Conservation (phyloP, 768 basidiomycete species). For the Sistotremastrum suecicum region DNA sequence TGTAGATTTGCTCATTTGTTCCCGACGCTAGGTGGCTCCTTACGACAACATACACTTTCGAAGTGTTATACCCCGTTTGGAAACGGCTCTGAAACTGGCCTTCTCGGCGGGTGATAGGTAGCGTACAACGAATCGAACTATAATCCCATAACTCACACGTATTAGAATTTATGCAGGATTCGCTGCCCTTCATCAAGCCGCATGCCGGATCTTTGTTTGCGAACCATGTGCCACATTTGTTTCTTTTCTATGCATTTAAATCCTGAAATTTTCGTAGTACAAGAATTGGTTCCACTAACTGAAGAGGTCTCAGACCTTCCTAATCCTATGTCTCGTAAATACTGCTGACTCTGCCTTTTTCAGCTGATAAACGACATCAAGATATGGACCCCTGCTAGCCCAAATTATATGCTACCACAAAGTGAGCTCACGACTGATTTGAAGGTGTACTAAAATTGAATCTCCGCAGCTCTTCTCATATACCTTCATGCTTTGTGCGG, state of each 20-base stretch:
- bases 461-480: conserved; percentile 34
- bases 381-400: conserved; percentile 40
- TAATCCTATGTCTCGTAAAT: conserved; percentile 1
- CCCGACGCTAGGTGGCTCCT: conserved; percentile 29
- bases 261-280: conserved; percentile 25
- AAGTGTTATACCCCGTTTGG: conserved; percentile 42
- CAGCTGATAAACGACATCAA: conserved; percentile 44
- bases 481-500: conserved; percentile 53
- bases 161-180: conserved; percentile 48
- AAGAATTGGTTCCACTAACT: conserved; percentile 38
- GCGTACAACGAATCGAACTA: conserved; percentile 3
- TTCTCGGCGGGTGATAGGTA: conserved; percentile 56
- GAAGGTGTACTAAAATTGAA: not conserved
- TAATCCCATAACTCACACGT: conserved; percentile 1
- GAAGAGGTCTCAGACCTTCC: conserved; percentile 35
- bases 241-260: not conserved
- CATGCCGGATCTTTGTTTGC: conserved; percentile 42
- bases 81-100: conserved; percentile 50
- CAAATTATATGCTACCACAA: conserved; percentile 36
- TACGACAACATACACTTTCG: conserved; percentile 56
- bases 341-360: not conserved
- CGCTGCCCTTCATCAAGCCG: conserved; percentile 38
- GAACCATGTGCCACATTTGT: conserved; percentile 19
- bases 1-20: not conserved
- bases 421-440: conserved; percentile 22